These are phyloP conservation scores for Penicillium turbatum DNA, from an alignment of 495 filamentous ascomycete genomes.

Conservation along the genomic window DNA sequence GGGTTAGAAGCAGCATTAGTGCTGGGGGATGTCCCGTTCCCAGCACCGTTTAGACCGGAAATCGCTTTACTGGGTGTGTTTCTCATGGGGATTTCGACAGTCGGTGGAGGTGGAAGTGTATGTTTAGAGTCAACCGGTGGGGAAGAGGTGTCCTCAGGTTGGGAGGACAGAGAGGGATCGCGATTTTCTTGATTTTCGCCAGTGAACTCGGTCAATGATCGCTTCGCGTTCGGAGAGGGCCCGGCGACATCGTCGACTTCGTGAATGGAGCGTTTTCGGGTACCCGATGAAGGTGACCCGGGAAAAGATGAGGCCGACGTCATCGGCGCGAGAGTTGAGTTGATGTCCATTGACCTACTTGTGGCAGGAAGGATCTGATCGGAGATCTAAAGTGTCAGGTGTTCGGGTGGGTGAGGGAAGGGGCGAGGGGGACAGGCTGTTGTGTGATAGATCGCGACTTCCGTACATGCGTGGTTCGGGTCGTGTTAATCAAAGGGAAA, in stretches of 20 bases:
- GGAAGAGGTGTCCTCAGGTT: not conserved
- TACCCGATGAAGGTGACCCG: conserved; percentile 13
- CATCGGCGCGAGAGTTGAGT: conserved; percentile 17
- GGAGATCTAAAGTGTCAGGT: not conserved
- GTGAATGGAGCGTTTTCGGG: conserved; percentile 32
- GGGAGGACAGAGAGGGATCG: conserved; percentile 7
- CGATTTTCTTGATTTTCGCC: conserved; percentile 31
- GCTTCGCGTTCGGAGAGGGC: conserved; percentile 15
- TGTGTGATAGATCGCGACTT: conserved; percentile 8
- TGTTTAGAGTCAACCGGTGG: not conserved
- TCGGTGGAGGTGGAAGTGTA: not conserved
- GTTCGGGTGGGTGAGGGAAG: not conserved
- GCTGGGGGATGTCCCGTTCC: not conserved
- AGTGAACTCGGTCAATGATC: conserved; percentile 5
- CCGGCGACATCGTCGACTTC: conserved; percentile 27
- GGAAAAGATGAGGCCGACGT: conserved; percentile 13
- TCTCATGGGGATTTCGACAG: conserved; percentile 11
- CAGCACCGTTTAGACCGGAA: not conserved
- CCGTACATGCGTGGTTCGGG: not conserved
- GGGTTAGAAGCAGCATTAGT: conserved; percentile 2
- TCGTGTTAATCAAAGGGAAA: not conserved
- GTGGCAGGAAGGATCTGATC: not conserved
- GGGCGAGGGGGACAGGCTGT: conserved; percentile 1
- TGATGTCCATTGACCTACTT: conserved; percentile 10
- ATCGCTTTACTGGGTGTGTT: not conserved